A percentile compares a stretch with the other conserved stretches of the same genome.
Evolutionary conservation across 495 filamentous ascomycete genomes (phyloP).

Genomic region (Chaetomium tenue): DNA sequence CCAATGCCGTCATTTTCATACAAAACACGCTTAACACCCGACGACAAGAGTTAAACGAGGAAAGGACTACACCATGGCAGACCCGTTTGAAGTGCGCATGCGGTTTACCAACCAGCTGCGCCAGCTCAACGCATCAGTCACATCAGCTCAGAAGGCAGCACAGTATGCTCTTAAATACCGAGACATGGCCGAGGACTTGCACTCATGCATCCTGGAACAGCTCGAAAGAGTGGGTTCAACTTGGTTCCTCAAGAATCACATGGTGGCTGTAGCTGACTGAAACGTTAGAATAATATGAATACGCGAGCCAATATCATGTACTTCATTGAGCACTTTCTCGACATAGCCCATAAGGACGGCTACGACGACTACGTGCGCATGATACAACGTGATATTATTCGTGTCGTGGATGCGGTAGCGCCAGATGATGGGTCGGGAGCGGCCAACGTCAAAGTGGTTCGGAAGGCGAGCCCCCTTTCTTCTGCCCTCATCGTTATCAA

Average conservation of each 20-base stretch:
- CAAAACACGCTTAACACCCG: neutral
- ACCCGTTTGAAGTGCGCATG: constrained; percentile 98
- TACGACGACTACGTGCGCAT: constrained; percentile 78
- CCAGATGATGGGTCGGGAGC: constrained; percentile 86
- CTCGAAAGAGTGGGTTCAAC: constrained; percentile 67
- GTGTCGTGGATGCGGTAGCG: constrained; percentile 84
- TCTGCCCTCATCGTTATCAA: no score
- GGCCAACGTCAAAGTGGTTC: constrained; percentile 89
- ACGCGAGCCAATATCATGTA: constrained; percentile 98
- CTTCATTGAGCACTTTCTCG: constrained; percentile 93
- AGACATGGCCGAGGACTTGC: constrained; percentile 93
- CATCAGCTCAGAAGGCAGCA: constrained; percentile 86
- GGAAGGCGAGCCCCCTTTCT: constrained; percentile 53
- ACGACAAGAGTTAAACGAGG: neutral
- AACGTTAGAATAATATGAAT: constrained; percentile 80
- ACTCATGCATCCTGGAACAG: constrained; percentile 95
- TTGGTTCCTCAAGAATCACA: neutral
- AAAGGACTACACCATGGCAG: constrained; percentile 58
- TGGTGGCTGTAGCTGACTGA: neutral
- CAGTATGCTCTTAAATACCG: constrained; percentile 90
- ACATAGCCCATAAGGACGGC: constrained; percentile 73
- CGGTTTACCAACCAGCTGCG: constrained; percentile 87
- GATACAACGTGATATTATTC: constrained; percentile 89
- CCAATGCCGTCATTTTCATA: neutral
- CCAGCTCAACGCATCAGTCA: constrained; percentile 83